Evolutionary conservation across 1,139 yeast species (phyloP).

Genomic region (Saccharomyces hybrid): DNA sequence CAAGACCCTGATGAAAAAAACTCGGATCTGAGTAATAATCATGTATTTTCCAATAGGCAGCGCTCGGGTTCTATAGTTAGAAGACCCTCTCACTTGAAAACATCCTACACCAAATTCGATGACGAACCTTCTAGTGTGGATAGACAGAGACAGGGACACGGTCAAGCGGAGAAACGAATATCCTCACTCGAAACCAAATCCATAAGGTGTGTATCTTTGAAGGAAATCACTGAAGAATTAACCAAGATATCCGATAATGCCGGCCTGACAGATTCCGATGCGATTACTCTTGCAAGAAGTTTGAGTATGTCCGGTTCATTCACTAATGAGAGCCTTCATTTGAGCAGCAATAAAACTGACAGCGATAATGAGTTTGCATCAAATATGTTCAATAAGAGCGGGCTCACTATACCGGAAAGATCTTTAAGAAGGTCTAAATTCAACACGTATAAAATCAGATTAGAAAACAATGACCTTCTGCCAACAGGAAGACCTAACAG

Average conservation of each 20-base stretch:
- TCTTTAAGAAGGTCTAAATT: constrained; percentile 29
- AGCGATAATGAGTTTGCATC: constrained; percentile 3
- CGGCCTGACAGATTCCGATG: constrained; percentile 66
- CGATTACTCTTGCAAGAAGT: constrained; percentile 66
- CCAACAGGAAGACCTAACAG: not conserved
- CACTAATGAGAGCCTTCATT: constrained; percentile 5
- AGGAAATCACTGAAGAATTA: constrained; percentile 35
- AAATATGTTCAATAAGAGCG: not conserved
- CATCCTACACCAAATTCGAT: constrained; percentile 26
- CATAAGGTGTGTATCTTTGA: constrained; percentile 35
- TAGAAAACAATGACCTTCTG: not conserved
- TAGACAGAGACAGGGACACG: not conserved
- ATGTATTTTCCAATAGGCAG: not conserved
- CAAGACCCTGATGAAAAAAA: constrained; percentile 3
- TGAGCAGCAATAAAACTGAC: constrained; percentile 3
- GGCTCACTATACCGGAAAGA: constrained; percentile 10
- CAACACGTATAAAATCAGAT: constrained; percentile 24
- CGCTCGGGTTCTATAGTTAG: constrained; percentile 20
- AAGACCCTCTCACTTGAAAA: constrained; percentile 30
- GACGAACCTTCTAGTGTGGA: constrained; percentile 4
- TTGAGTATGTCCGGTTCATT: constrained; percentile 33
- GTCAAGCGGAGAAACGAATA: not conserved
- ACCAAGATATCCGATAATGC: constrained; percentile 61
- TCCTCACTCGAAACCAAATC: not conserved
- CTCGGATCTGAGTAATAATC: not conserved